Conservation (phyloP, 345 rosid species). For the Combretum micranthum region DNA sequence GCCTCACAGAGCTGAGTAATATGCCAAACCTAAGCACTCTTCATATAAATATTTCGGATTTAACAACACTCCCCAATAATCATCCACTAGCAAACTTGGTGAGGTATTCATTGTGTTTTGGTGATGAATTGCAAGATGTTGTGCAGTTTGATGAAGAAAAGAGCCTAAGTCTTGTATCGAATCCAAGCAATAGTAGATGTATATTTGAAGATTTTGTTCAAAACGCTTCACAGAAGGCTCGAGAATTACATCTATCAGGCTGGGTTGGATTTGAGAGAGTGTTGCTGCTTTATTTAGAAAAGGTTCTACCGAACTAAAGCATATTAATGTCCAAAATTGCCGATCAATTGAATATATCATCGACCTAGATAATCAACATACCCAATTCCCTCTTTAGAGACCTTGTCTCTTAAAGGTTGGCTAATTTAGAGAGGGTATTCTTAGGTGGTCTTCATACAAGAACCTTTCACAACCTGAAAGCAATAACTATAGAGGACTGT, state of each 20-base stretch:
- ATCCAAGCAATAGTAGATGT: background rate
- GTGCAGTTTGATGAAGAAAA: background rate
- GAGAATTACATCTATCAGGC: conserved; percentile 8
- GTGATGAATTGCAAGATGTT: conserved; percentile 9
- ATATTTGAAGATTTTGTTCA: background rate
- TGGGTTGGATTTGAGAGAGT: background rate
- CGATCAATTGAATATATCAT: background rate
- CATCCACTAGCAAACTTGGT: conserved; percentile 1
- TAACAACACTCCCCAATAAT: background rate
- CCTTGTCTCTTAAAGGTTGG: conserved; percentile 9
- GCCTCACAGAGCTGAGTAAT: conserved; percentile 13
- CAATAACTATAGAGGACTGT: conserved; percentile 9
- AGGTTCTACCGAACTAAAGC: conserved; percentile 10
- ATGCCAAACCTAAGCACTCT: conserved; percentile 10
- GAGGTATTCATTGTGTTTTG: conserved; percentile 14
- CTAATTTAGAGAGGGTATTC: conserved; percentile 11
- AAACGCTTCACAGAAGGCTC: background rate
- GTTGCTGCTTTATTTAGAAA: conserved; percentile 2
- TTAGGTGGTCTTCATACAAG: background rate
- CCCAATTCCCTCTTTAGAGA: conserved; percentile 3
- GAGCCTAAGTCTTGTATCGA: conserved; percentile 10
- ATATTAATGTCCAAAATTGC: conserved; percentile 3
- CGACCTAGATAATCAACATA: background rate
- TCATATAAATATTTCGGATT: conserved; percentile 7
- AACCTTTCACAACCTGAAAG: conserved; percentile 8